These are phyloP conservation scores for Coniochaeta hoffmannii DNA, from an alignment of 2,329 filamentous ascomycete genomes.

Conservation along the genomic window DNA sequence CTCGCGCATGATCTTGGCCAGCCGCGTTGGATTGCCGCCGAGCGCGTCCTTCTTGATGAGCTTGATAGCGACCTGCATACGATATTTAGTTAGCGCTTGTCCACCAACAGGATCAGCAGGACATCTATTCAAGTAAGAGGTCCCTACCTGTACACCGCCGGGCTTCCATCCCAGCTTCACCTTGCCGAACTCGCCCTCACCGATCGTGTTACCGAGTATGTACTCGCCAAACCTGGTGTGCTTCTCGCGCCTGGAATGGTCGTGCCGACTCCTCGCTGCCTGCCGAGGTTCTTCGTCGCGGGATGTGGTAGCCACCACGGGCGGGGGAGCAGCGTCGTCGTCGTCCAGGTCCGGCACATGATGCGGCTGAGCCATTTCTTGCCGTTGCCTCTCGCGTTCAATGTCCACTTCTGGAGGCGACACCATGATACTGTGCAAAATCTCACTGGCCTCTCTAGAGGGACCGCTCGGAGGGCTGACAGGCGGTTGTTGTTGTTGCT, in stretches of 20 bases:
- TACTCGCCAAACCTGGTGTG: slow-evolving; percentile 91
- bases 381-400: slow-evolving; percentile 62
- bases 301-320: slow-evolving; percentile 33
- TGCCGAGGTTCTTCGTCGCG: slow-evolving; percentile 36
- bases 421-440: slow-evolving; percentile 69
- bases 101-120: too few species aligned
- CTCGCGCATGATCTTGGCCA: slow-evolving; percentile 96
- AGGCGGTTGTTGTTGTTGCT: slow-evolving; percentile 29
- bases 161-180: slow-evolving; percentile 98
- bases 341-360: slow-evolving; percentile 30
- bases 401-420: slow-evolving; percentile 69
- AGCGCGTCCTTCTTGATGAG: slow-evolving; percentile 89
- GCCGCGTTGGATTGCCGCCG: slow-evolving; percentile 76
- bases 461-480: slow-evolving; percentile 50
- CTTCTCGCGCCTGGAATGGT: slow-evolving; percentile 57
- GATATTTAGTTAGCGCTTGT: too few species aligned
- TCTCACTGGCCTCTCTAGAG: slow-evolving; percentile 69
- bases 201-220: slow-evolving; percentile 89
- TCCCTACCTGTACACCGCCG: slow-evolving; percentile 52
- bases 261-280: slow-evolving; percentile 49
- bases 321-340: slow-evolving; percentile 36
- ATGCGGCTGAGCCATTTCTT: slow-evolving; percentile 50
- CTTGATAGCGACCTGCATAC: slow-evolving; percentile 98
- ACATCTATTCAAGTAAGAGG: too few species aligned
- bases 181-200: slow-evolving; percentile 97